Percentiles rank a stretch among this genome's conserved stretches.
Conservation (phyloP, 2,329 filamentous ascomycete species). For the Tolypocladium ovalisporum region DNA sequence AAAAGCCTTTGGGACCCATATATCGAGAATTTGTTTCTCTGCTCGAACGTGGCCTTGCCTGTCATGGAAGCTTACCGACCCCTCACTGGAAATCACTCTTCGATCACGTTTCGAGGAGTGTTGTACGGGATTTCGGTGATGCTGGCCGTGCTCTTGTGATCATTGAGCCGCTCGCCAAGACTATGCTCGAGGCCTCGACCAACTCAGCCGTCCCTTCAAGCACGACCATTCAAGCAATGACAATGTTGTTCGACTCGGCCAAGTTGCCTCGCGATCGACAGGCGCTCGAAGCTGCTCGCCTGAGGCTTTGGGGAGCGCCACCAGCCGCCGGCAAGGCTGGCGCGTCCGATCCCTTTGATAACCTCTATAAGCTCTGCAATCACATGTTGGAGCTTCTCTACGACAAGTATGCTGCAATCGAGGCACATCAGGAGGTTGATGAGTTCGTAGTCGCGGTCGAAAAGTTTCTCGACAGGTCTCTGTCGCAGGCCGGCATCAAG, state of each 20-base stretch:
- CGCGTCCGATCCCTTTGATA: constrained; percentile 51
- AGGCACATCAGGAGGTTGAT: constrained; percentile 24
- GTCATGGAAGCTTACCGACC: constrained; percentile 35
- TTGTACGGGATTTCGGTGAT: constrained; percentile 55
- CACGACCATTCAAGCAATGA: constrained; percentile 22
- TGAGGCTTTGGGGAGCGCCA: constrained; percentile 49
- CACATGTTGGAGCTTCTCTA: constrained; percentile 46
- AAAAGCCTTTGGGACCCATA: constrained; percentile 49
- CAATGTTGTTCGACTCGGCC: constrained; percentile 30
- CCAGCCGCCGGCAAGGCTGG: constrained; percentile 23
- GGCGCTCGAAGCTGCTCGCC: constrained; percentile 53
- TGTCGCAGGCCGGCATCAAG: constrained; percentile 37
- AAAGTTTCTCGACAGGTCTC: constrained; percentile 39
- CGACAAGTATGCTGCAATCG: constrained; percentile 23
- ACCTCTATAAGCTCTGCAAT: constrained; percentile 51
- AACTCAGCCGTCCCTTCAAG: constrained; percentile 16
- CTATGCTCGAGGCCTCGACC: constrained; percentile 26
- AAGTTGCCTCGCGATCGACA: constrained; percentile 48
- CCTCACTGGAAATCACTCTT: constrained; percentile 45
- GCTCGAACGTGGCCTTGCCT: constrained; percentile 48
- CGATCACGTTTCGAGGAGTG: constrained; percentile 40
- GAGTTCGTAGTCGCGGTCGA: constrained; percentile 42
- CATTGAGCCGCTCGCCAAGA: constrained; percentile 59
- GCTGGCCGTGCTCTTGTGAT: constrained; percentile 54
- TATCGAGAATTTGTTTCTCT: constrained; percentile 61